Evolutionary conservation across 169 alveolate genomes (phyloP).

Genomic region (Babesia ovata): DNA sequence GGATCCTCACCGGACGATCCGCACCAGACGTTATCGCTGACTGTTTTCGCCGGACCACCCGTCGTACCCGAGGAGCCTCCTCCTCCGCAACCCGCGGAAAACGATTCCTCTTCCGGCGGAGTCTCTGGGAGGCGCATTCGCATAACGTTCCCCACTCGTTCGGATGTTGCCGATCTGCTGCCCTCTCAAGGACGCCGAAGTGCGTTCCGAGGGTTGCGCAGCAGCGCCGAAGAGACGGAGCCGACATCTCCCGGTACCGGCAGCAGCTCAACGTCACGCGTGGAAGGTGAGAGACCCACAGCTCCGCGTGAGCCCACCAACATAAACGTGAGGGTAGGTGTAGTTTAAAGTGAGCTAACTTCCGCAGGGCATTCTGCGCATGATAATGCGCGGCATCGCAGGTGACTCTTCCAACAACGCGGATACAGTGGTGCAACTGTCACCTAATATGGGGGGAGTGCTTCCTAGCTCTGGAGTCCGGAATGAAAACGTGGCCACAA

Average conservation of each 20-base stretch:
- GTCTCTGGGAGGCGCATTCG: slow-evolving; percentile 28
- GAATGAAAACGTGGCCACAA: slow-evolving; percentile 2
- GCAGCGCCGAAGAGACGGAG: neutral
- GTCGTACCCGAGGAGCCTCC: slow-evolving; percentile 15
- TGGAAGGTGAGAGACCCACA: neutral
- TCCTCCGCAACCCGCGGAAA: slow-evolving; percentile 4
- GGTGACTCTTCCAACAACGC: neutral
- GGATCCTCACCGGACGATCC: neutral
- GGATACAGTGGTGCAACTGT: slow-evolving; percentile 7
- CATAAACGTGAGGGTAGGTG: slow-evolving; percentile 59
- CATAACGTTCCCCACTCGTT: slow-evolving; percentile 45
- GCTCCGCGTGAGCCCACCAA: slow-evolving; percentile 13
- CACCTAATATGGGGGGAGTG: neutral
- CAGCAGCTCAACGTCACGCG: neutral
- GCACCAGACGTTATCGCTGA: slow-evolving; percentile 54
- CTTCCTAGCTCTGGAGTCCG: slow-evolving; percentile 7
- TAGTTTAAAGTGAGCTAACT: neutral
- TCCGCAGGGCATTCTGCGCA: slow-evolving; percentile 50
- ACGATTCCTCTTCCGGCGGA: slow-evolving; percentile 23
- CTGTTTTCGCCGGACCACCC: slow-evolving; percentile 57
- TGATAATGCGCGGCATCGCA: slow-evolving; percentile 57
- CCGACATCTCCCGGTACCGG: neutral
- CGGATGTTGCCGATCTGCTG: slow-evolving; percentile 14
- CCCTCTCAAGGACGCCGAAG: slow-evolving; percentile 25
- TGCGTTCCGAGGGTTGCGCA: slow-evolving; percentile 5